Evolutionary conservation across 2,329 filamentous ascomycete species (phyloP).

Genomic region (Sclerotinia glacialis): DNA sequence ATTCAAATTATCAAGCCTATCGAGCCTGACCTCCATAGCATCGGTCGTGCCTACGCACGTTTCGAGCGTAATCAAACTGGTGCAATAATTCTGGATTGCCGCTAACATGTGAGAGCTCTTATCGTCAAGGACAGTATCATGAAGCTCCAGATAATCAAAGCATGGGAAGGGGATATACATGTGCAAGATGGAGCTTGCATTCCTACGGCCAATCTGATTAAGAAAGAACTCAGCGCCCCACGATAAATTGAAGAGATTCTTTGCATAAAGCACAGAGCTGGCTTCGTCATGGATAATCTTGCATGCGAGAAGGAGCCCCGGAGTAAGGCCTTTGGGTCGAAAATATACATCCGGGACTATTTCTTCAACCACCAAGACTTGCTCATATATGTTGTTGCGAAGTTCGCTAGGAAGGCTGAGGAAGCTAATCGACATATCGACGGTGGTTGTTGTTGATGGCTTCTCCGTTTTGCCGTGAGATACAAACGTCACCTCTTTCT

Average conservation of each 20-base stretch:
- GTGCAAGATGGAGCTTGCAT: conserved; percentile 28
- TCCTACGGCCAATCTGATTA: conserved; percentile 27
- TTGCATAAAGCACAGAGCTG: conserved; percentile 29
- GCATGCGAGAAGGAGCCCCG: conserved; percentile 27
- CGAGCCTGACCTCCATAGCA: conserved; percentile 13
- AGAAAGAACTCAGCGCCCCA: conserved; percentile 26
- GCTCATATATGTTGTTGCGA: conserved; percentile 21
- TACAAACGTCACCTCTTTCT: background rate
- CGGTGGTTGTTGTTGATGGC: background rate
- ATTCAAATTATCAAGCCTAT: conserved; percentile 20
- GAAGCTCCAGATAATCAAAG: conserved; percentile 22
- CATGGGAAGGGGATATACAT: conserved; percentile 28
- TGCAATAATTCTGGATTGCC: conserved; percentile 28
- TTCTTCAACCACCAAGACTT: background rate
- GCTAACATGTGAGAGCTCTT: conserved; percentile 23
- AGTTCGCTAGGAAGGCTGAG: conserved; percentile 21
- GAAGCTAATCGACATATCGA: conserved; percentile 17
- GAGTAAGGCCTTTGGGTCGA: conserved; percentile 5
- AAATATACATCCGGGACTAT: background rate
- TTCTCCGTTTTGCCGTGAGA: background rate
- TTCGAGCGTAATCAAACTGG: conserved; percentile 27
- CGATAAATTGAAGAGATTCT: conserved; percentile 32
- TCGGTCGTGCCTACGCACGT: conserved; percentile 20
- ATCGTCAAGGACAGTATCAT: conserved; percentile 22
- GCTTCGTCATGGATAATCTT: conserved; percentile 32